Evolutionary conservation across 129 eudicot species (phyloP).

Genomic region (Calendula officinalis): DNA sequence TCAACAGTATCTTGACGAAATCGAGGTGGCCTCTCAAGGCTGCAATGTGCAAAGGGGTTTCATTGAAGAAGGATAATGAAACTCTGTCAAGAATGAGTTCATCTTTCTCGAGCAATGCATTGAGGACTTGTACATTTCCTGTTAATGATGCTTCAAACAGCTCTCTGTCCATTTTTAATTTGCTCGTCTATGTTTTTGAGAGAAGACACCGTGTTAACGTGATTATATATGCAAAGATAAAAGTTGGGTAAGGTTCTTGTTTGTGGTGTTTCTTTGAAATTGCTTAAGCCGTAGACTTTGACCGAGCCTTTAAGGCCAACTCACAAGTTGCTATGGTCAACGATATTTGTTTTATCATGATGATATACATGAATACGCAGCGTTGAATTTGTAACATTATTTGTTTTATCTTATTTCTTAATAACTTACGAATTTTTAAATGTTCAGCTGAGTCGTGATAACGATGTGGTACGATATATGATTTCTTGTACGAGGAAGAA

Average conservation of each 20-base stretch:
- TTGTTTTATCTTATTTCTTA: too few relatives aligned
- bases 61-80: conserved; percentile 18
- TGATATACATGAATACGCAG: too few relatives aligned
- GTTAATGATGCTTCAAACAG: conserved; percentile 28
- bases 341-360: too few relatives aligned
- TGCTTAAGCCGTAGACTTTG: too few relatives aligned
- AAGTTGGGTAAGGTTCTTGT: conserved; percentile 6
- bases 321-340: too few relatives aligned
- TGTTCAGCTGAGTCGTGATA: too few relatives aligned
- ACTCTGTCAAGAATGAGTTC: conserved; percentile 30
- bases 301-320: too few relatives aligned
- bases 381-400: too few relatives aligned
- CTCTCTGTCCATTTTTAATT: conserved; percentile 19
- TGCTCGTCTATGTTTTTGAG: neutral
- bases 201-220: neutral
- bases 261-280: conserved; percentile 9
- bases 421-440: too few relatives aligned
- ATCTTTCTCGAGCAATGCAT: conserved; percentile 18
- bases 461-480: too few relatives aligned
- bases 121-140: conserved; percentile 30
- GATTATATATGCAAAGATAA: conserved; percentile 1
- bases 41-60: conserved; percentile 31
- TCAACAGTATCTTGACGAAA: conserved; percentile 8
- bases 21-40: conserved; percentile 34
- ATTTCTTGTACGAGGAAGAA: too few relatives aligned